Base-by-base conservation (phyloP, 371 early-diverging fungal genomes). In the Choanephora cucurbitarum region DNA sequence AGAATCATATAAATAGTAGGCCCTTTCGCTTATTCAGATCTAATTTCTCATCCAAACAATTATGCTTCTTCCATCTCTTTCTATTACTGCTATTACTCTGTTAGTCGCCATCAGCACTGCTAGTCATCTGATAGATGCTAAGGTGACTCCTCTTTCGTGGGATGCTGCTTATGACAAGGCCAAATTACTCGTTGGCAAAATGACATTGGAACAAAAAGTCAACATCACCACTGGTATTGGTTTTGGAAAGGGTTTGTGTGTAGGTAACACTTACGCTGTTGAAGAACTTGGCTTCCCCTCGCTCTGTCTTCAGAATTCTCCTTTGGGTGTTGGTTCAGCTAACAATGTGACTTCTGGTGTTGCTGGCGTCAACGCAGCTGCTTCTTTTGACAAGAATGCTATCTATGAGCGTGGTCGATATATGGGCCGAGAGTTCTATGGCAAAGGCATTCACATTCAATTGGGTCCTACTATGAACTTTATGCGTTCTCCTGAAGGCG, bases 301-400 rank as follows among this genome's bases (percentile, higher is more conserved):
- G 11, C 65, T 83, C n/a, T 86, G 86, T 55, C 52, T 86, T 33
- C 82, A 76, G 57, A 80, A 83, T 66, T 58, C 68, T 21, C 83
- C 82, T 18, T 49, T 73, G 14, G 86, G 84, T 42, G 56, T 79
- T n/a, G 77, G 78, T 28, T 71, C 49, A n/a, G 73, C 67, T 15
- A 37, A 55, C 44, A 63, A 71, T 34, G 66, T 64, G 22, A 70
- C 80, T 17, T 71, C 75, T 7, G 81, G 83, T 50, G 74, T 81
- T n/a, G 44, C 79, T 15, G 74, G 72, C 22, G 67, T 81, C 43
- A 83, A 76, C 46, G 68, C 70, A 28, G 83, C 82, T 42, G 69
- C 83, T 5, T 74, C 79, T 8, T 84, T 72, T 44, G 82, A 84
- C 64, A 74, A 69, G 33, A 37, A 50, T 1, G 65, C 77, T 15